Evolutionary conservation across 2,329 filamentous ascomycete species (phyloP), one percentile per base, ranked within the genome.

Genomic region (Sarocladium strictum): DNA sequence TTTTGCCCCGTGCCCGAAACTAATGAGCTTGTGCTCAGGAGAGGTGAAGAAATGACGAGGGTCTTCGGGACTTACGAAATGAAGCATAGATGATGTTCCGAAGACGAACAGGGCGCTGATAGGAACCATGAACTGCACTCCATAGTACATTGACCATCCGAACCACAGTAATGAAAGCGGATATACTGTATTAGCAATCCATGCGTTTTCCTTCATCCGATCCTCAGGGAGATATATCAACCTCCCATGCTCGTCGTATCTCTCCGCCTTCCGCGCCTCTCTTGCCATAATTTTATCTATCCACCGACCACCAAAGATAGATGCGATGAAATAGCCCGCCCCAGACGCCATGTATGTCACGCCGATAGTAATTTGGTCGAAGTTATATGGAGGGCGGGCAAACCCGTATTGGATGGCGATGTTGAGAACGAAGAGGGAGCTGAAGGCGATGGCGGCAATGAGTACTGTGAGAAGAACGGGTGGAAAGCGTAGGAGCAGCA

Each of bases 141-240:
- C 87, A 57, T 83, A 79, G 40, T 85, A 72, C 0, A 81, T 77
- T 0, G 83, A 80, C 89, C 90, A 95, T 3, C 90, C 90, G 64
- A 89, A 94, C 74, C 85, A 84, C 26, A 94, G 73, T 57, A 94
- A 67, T 0, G 84, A 85, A 0, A 76, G 75, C 0, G 90, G 90
- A 61, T 87, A 92, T 45, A 92, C 61, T 3, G 83, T 73, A 1
- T 85, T 85, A 2, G 86, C 86, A 1, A 92, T 68, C 86, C 86
- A 93, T 2, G 87, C 86, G 64, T 95, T 94, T 65, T 93, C 87
- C 41, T 85, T 77, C 81, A 94, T 89, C 12, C 90, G 80, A 67
- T 95, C 90, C 69, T 94, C 90, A 0, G 90, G 90, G 2, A 83
- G 74, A 63, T 83, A 87, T 10, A 89, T 72, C 19, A 90, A 73